phyloP scores from a whole-genome alignment of 331 rosid species.

The Pyracantha coccinea region DNA sequence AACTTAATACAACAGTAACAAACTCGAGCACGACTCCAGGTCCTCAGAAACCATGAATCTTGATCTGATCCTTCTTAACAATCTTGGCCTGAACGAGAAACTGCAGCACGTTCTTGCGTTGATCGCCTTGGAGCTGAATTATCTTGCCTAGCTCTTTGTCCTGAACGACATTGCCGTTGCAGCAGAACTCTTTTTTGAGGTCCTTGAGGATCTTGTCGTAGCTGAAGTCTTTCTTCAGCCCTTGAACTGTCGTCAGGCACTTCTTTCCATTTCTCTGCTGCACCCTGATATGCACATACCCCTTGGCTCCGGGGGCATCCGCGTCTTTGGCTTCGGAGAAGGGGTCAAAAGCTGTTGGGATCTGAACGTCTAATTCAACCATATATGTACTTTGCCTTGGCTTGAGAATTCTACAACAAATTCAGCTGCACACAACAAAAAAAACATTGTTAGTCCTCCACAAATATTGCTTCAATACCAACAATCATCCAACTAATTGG shows the following conservation, averaged over 20 bases:
- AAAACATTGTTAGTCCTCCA: neutral
- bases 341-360: slow-evolving; percentile 63
- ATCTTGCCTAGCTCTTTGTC: slow-evolving; percentile 77
- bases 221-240: slow-evolving; percentile 66
- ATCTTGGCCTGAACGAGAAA: slow-evolving; percentile 49
- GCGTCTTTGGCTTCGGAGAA: slow-evolving; percentile 61
- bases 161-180: slow-evolving; percentile 93
- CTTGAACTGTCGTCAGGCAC: slow-evolving; percentile 84
- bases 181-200: slow-evolving; percentile 75
- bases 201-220: slow-evolving; percentile 83
- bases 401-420: neutral
- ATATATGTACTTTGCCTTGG: slow-evolving; percentile 60
- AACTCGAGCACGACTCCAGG: no score
- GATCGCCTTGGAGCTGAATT: slow-evolving; percentile 88
- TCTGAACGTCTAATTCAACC: slow-evolving; percentile 62
- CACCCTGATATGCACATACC: slow-evolving; percentile 64
- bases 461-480: neutral
- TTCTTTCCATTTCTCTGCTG: slow-evolving; percentile 90
- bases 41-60: slow-evolving; percentile 66
- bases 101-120: slow-evolving; percentile 70
- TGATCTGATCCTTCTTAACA: slow-evolving; percentile 63
- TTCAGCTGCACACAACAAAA: neutral
- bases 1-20: no score
- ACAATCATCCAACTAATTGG: neutral
- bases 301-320: slow-evolving; percentile 67